Conservation (phyloP, 2,329 filamentous ascomycete species). For the Beauveria sp. region DNA sequence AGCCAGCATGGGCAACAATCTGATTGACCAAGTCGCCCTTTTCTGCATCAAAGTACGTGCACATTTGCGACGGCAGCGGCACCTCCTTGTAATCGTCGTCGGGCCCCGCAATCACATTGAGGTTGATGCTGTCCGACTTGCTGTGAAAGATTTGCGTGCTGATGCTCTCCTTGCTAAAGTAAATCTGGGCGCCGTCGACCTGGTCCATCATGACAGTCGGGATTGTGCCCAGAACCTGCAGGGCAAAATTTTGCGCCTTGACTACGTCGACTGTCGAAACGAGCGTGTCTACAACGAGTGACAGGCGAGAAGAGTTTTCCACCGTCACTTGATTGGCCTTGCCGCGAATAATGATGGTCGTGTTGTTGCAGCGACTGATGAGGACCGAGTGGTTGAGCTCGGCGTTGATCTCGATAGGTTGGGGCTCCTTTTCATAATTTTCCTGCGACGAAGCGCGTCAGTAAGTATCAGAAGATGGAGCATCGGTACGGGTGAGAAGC, state of each 20-base stretch:
- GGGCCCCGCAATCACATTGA: slow-evolving; percentile 66
- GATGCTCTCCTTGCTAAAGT: slow-evolving; percentile 73
- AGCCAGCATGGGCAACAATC: slow-evolving; percentile 92
- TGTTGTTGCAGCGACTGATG: slow-evolving; percentile 86
- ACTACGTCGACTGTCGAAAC: slow-evolving; percentile 91
- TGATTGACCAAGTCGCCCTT: slow-evolving; percentile 77
- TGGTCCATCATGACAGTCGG: slow-evolving; percentile 90
- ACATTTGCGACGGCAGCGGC: slow-evolving; percentile 82
- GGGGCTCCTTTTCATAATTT: slow-evolving; percentile 73
- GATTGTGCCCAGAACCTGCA: slow-evolving; percentile 81
- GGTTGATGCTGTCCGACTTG: slow-evolving; percentile 81
- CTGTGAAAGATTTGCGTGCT: slow-evolving; percentile 79
- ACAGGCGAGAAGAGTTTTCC: slow-evolving; percentile 80
- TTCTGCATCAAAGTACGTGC: slow-evolving; percentile 61
- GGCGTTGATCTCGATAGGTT: slow-evolving; percentile 74
- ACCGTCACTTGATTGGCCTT: slow-evolving; percentile 97
- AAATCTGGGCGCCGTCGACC: slow-evolving; percentile 82
- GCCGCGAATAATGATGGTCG: slow-evolving; percentile 79
- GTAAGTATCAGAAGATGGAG: slow-evolving; percentile 8
- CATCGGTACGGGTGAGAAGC: slow-evolving; percentile 17
- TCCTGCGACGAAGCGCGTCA: slow-evolving; percentile 44
- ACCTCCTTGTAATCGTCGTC: slow-evolving; percentile 82
- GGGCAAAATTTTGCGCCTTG: slow-evolving; percentile 87
- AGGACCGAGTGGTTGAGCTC: slow-evolving; percentile 81
- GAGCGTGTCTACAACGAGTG: slow-evolving; percentile 80